Conservation (phyloP, 345 rosid genomes). For the Noccaea bulbosa region DNA sequence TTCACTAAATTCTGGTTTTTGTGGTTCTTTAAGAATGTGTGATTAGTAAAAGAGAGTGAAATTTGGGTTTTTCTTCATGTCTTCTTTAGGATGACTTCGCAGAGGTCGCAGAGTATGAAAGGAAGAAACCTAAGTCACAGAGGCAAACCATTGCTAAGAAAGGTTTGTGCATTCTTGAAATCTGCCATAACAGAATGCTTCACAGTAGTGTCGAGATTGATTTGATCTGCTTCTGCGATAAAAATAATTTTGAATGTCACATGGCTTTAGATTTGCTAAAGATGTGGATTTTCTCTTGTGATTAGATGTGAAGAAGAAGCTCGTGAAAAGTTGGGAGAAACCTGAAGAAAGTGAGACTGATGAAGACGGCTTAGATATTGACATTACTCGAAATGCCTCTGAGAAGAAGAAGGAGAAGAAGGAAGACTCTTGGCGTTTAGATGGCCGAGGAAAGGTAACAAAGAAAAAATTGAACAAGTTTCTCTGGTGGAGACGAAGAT, state of each 20-base stretch:
- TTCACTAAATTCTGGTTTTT: slow-evolving; percentile 11
- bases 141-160: slow-evolving; percentile 44
- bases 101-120: slow-evolving; percentile 61
- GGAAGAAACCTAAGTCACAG: slow-evolving; percentile 53
- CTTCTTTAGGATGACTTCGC: slow-evolving; percentile 78
- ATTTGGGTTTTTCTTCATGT: slow-evolving; percentile 16
- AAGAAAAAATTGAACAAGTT: slow-evolving; percentile 7
- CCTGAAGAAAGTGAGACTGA: slow-evolving; percentile 37
- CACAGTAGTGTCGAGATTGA: background rate
- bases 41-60: slow-evolving; percentile 13
- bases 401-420: slow-evolving; percentile 49
- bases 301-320: slow-evolving; percentile 49
- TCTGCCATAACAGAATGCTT: background rate
- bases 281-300: slow-evolving; percentile 36
- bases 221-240: background rate
- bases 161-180: slow-evolving; percentile 50
- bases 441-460: slow-evolving; percentile 58
- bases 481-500: background rate
- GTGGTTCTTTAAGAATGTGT: slow-evolving; percentile 6
- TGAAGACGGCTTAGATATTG: slow-evolving; percentile 39
- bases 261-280: slow-evolving; percentile 22
- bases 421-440: slow-evolving; percentile 43
- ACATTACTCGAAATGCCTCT: slow-evolving; percentile 36
- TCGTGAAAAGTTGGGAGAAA: slow-evolving; percentile 41
- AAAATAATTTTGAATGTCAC: background rate